These are phyloP conservation scores for Tetrapisispora nanseiensis DNA, from an alignment of 805 yeast species.

Conservation along the genomic window DNA sequence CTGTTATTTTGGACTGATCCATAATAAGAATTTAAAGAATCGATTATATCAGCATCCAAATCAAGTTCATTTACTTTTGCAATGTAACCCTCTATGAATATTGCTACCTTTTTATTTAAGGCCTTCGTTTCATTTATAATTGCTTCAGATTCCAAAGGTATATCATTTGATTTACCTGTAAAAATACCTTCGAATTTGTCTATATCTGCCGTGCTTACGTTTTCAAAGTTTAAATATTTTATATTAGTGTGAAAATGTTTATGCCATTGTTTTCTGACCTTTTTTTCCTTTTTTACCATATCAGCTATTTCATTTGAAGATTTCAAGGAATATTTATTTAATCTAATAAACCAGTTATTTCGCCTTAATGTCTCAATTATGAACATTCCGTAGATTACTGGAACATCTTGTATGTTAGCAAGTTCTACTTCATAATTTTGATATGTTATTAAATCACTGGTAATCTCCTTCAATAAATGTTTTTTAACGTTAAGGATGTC, in stretches of 20 bases:
- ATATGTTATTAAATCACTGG: slow-evolving; percentile 21
- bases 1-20: slow-evolving; percentile 11
- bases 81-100: slow-evolving; percentile 32
- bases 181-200: slow-evolving; percentile 5
- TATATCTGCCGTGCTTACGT: slow-evolving; percentile 5
- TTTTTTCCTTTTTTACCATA: slow-evolving; percentile 46
- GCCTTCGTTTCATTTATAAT: neutral
- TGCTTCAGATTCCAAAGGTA: neutral
- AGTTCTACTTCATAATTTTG: slow-evolving; percentile 18
- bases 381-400: slow-evolving; percentile 61
- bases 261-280: slow-evolving; percentile 51
- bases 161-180: neutral
- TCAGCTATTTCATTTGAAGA: slow-evolving; percentile 50
- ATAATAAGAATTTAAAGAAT: slow-evolving; percentile 28
- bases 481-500: slow-evolving; percentile 29
- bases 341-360: slow-evolving; percentile 38
- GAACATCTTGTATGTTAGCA: slow-evolving; percentile 50
- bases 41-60: slow-evolving; percentile 28
- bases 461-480: slow-evolving; percentile 25
- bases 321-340: slow-evolving; percentile 23
- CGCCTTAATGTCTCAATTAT: slow-evolving; percentile 53
- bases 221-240: slow-evolving; percentile 8
- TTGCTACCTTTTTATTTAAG: slow-evolving; percentile 6
- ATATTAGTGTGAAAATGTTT: slow-evolving; percentile 41
- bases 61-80: slow-evolving; percentile 24